Evolutionary conservation across 306 rosid genomes (phyloP).

Genomic region (Sophora flavescens): DNA sequence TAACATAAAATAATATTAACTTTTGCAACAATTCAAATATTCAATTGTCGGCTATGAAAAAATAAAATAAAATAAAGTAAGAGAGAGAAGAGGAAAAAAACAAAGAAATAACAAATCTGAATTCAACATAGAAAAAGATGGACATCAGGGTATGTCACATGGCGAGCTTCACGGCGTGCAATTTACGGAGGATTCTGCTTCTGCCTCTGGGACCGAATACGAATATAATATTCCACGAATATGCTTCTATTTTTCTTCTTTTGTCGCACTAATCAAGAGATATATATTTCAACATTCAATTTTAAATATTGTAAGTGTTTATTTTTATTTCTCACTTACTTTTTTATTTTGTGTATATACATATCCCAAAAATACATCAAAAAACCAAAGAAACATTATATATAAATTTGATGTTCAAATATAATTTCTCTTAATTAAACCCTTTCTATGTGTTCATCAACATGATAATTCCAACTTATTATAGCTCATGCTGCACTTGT

Average conservation of each 20-base stretch:
- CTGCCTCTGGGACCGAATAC: neutral
- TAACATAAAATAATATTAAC: neutral
- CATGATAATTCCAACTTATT: neutral
- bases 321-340: too few relatives aligned
- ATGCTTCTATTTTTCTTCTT: slow-evolving; percentile 8
- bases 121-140: slow-evolving; percentile 29
- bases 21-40: slow-evolving; percentile 29
- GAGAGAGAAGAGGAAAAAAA: neutral
- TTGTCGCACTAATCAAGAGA: neutral
- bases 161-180: slow-evolving; percentile 33
- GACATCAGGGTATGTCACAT: neutral
- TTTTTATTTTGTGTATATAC: too few relatives aligned
- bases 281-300: too few relatives aligned
- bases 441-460: neutral
- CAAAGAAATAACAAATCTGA: neutral
- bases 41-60: slow-evolving; percentile 8
- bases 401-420: too few relatives aligned
- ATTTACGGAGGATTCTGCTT: slow-evolving; percentile 22
- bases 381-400: too few relatives aligned
- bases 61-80: neutral
- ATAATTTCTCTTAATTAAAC: too few relatives aligned
- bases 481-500: slow-evolving; percentile 33
- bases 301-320: too few relatives aligned
- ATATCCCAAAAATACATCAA: too few relatives aligned
- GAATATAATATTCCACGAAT: slow-evolving; percentile 34